phyloP scores from a whole-genome alignment of 2,329 filamentous ascomycete genomes.

The Aspergillus latus region DNA sequence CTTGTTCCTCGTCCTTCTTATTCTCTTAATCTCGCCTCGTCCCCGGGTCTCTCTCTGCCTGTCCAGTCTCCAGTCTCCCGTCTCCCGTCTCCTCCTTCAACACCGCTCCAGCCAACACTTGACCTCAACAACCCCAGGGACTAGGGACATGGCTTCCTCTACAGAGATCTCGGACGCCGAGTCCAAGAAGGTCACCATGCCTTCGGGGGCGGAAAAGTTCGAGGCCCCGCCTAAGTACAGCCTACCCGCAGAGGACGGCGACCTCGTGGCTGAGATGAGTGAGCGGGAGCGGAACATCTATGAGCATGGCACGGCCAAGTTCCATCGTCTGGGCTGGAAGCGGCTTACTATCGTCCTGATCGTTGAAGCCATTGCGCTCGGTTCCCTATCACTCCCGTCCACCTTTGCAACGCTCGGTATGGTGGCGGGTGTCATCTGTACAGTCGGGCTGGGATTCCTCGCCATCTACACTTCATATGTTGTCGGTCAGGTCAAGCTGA shows the following conservation, averaged over 20 bases:
- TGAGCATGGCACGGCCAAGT: slow-evolving; percentile 23
- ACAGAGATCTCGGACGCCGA: slow-evolving; percentile 18
- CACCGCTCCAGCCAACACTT: background rate
- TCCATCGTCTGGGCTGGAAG: slow-evolving; percentile 49
- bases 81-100: background rate
- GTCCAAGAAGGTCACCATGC: slow-evolving; percentile 13
- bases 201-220: slow-evolving; percentile 10
- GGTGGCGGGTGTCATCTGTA: slow-evolving; percentile 47
- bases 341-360: slow-evolving; percentile 51
- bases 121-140: background rate
- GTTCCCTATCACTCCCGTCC: slow-evolving; percentile 47
- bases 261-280: slow-evolving; percentile 21
- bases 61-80: background rate
- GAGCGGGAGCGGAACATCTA: slow-evolving; percentile 21
- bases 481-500: slow-evolving; percentile 40
- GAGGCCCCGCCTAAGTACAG: slow-evolving; percentile 15
- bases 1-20: background rate
- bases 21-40: slow-evolving; percentile 1
- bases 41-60: background rate
- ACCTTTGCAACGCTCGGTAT: slow-evolving; percentile 50
- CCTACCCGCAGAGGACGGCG: slow-evolving; percentile 9
- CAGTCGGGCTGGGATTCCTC: slow-evolving; percentile 40
- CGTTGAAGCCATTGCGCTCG: slow-evolving; percentile 53
- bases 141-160: slow-evolving; percentile 12
- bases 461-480: slow-evolving; percentile 46